Conservation (phyloP, 1,284 basidiomycete genomes). For the Ustilago vetiveriae region DNA sequence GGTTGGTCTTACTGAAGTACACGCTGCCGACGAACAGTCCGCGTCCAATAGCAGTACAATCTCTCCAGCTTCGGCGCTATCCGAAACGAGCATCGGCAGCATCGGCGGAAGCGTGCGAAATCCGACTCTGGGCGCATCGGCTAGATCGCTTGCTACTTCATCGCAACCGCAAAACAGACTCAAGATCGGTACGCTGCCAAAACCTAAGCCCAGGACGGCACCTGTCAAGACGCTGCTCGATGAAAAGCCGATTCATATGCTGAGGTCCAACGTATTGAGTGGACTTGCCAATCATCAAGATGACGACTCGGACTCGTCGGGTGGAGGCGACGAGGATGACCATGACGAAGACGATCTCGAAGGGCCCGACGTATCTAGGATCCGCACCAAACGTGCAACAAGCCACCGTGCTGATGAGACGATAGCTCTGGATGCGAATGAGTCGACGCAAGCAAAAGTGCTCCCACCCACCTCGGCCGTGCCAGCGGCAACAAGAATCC, state of each 20-base stretch:
- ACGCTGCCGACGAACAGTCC: constrained; percentile 1
- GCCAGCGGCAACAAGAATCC: constrained; percentile 14
- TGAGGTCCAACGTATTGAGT: neutral
- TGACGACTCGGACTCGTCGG: neutral
- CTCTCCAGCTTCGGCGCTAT: constrained; percentile 1
- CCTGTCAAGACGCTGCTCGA: constrained; percentile 29
- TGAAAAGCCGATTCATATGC: constrained; percentile 6
- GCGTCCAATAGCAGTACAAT: constrained; percentile 1
- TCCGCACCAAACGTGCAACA: constrained; percentile 12
- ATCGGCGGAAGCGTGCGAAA: constrained; percentile 5
- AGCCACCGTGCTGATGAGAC: neutral
- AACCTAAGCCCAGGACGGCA: constrained; percentile 6
- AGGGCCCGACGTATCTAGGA: constrained; percentile 33
- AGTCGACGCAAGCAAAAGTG: neutral
- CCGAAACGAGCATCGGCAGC: neutral
- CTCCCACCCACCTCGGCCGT: neutral
- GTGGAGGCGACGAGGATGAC: neutral
- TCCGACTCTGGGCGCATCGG: constrained; percentile 10
- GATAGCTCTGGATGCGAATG: neutral
- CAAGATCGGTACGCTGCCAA: constrained; percentile 38
- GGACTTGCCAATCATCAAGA: neutral
- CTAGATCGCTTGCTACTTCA: neutral
- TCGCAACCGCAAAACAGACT: constrained; percentile 6
- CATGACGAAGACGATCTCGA: constrained; percentile 6
- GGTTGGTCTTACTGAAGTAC: constrained; percentile 20